These are phyloP conservation scores for Aspergillus brunneoviolaceus DNA, from an alignment of 2,329 filamentous ascomycete species.

Conservation along the genomic window DNA sequence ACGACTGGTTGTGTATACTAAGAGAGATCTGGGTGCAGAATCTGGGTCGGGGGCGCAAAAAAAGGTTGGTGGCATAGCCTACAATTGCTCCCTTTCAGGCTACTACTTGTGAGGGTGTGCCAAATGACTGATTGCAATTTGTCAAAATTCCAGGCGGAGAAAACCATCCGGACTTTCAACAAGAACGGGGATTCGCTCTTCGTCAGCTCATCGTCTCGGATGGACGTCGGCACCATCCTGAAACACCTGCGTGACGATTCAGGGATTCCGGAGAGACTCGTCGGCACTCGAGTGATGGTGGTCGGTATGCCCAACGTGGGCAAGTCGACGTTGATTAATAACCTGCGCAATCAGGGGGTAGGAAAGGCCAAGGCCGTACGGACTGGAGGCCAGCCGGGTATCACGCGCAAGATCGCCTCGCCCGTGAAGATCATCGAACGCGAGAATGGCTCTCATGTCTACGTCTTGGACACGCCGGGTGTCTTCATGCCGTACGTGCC, in stretches of 20 bases:
- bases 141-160: conserved; percentile 28
- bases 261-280: conserved; percentile 52
- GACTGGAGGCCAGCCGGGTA: conserved; percentile 83
- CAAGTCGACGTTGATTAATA: conserved; percentile 92
- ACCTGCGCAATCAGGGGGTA: conserved; percentile 69
- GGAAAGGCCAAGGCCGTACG: conserved; percentile 67
- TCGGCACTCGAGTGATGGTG: conserved; percentile 79
- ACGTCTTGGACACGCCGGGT: conserved; percentile 87
- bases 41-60: conserved; percentile 41
- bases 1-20: conserved; percentile 86
- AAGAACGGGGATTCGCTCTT: conserved; percentile 37
- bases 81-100: background rate
- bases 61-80: conserved; percentile 32
- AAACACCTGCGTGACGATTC: conserved; percentile 33
- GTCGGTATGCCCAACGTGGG: conserved; percentile 98
- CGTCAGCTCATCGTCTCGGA: conserved; percentile 31
- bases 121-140: conserved; percentile 4
- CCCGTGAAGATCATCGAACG: conserved; percentile 76
- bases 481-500: conserved; percentile 93
- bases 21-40: conserved; percentile 69
- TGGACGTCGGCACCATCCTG: conserved; percentile 34
- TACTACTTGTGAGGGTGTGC: no score
- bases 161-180: conserved; percentile 36
- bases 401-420: conserved; percentile 81
- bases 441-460: conserved; percentile 62